A percentile compares a stretch with the other conserved stretches of the same genome.
phyloP scores from a whole-genome alignment of 495 filamentous ascomycete genomes.

The Hypoxylon intermedium region DNA sequence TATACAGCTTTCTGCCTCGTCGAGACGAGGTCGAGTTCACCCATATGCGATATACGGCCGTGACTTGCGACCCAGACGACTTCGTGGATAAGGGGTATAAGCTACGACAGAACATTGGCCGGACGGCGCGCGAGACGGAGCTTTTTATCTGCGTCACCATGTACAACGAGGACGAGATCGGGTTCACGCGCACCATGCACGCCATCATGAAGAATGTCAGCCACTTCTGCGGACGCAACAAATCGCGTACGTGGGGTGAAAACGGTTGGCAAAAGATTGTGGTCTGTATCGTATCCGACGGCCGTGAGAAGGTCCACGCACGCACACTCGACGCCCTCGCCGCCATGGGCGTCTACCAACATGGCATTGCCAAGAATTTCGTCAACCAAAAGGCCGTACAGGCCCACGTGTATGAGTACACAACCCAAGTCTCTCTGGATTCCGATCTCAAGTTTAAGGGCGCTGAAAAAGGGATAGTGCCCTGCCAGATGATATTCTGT shows the following conservation, averaged over 20 bases:
- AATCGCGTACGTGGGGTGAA: conserved; percentile 95
- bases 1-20: conserved; percentile 91
- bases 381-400: conserved; percentile 87
- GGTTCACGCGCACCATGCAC: conserved; percentile 98
- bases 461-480: conserved; percentile 98
- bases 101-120: conserved; percentile 91
- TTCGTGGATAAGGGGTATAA: conserved; percentile 89
- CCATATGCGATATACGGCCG: conserved; percentile 99
- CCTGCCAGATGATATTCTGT: conserved; percentile 98
- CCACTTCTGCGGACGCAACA: conserved; percentile 92
- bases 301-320: conserved; percentile 91
- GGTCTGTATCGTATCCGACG: conserved; percentile 93
- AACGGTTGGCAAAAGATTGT: conserved; percentile 99
- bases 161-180: conserved; percentile 98
- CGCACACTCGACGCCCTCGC: conserved; percentile 94
- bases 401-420: conserved; percentile 98
- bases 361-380: conserved; percentile 97
- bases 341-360: conserved; percentile 98
- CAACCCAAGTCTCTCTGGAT: conserved; percentile 95
- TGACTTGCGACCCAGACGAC: conserved; percentile 97
- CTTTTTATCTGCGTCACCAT: conserved; percentile 98
- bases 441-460: conserved; percentile 97
- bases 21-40: conserved; percentile 96
- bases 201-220: conserved; percentile 98
- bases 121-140: conserved; percentile 90